phyloP scores from a whole-genome alignment of 2,329 filamentous ascomycete genomes.

The Pseudocercospora pini-densiflorae region DNA sequence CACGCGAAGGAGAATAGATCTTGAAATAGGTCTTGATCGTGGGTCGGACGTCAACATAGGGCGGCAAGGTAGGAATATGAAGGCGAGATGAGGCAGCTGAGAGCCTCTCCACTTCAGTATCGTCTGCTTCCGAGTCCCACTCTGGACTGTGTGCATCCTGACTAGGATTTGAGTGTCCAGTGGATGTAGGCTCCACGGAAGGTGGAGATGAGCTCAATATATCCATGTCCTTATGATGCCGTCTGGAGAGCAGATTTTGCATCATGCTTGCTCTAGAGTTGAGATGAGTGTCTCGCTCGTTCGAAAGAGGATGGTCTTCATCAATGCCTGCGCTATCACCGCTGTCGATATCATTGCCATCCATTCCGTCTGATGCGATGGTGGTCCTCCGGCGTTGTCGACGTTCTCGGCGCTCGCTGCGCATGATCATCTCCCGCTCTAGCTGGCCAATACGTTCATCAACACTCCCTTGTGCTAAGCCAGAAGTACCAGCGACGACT shows the following conservation, averaged over 20 bases:
- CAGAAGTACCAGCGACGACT: conserved; percentile 44
- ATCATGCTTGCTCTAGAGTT: conserved; percentile 28
- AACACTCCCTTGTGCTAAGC: conserved; percentile 49
- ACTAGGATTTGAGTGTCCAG: background rate
- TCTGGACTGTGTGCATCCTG: conserved; percentile 9
- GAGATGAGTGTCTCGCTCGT: background rate
- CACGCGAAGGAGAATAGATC: conserved; percentile 63
- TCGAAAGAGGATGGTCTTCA: conserved; percentile 38
- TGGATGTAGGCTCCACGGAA: background rate
- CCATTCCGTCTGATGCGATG: conserved; percentile 22
- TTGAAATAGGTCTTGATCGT: conserved; percentile 67
- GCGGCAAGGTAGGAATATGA: conserved; percentile 52
- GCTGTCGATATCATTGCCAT: conserved; percentile 44
- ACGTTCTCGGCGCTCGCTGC: conserved; percentile 41
- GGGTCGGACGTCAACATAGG: conserved; percentile 60
- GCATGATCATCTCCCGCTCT: conserved; percentile 57
- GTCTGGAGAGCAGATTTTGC: conserved; percentile 34
- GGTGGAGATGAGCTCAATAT: conserved; percentile 23
- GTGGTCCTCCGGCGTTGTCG: conserved; percentile 34
- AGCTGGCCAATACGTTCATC: conserved; percentile 60
- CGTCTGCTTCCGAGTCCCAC: conserved; percentile 14
- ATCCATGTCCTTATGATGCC: conserved; percentile 34
- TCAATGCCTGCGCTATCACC: conserved; percentile 52
- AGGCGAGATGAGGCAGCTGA: conserved; percentile 29
- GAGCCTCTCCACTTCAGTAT: conserved; percentile 25